These are phyloP conservation scores for Puccinellia tenuiflora DNA, from an alignment of 176 grass and related monocot genomes.

Conservation along the genomic window DNA sequence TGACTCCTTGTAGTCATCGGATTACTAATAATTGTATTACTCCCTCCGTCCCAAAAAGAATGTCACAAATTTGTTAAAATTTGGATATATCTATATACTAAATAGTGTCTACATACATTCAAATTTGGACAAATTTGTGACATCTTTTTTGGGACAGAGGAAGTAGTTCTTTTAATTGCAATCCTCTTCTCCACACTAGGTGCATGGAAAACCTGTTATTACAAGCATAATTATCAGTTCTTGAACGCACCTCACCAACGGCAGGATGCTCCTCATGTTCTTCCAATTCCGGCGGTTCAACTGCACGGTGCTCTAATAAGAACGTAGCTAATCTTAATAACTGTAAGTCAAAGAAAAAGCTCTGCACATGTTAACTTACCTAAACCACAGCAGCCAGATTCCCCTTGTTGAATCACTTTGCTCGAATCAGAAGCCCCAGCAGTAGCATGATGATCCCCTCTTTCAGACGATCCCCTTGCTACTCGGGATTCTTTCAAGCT, in stretches of 20 bases:
- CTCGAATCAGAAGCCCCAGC: background rate
- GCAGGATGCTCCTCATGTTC: background rate
- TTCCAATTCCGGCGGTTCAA: background rate
- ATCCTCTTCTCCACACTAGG: too few relatives aligned
- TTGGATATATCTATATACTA: too few relatives aligned
- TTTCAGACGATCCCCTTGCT: constrained; percentile 3
- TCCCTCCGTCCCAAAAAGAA: too few relatives aligned
- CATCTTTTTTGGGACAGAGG: too few relatives aligned
- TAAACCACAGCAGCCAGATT: background rate
- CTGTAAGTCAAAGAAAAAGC: background rate
- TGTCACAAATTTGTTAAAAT: too few relatives aligned
- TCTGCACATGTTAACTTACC: constrained; percentile 25
- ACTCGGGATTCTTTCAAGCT: background rate
- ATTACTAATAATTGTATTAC: too few relatives aligned
- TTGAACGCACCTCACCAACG: constrained; percentile 10
- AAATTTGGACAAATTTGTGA: too few relatives aligned
- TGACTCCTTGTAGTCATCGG: too few relatives aligned
- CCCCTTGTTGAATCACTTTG: constrained; percentile 18
- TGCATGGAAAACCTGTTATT: too few relatives aligned
- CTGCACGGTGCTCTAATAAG: constrained; percentile 31
- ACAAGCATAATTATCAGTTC: background rate
- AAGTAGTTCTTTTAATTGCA: too few relatives aligned
- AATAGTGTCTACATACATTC: too few relatives aligned
- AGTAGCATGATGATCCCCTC: background rate
- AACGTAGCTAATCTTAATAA: constrained; percentile 8